phyloP scores from a whole-genome alignment of 148 eudicot species.

The Amaranthus hypochondriacus region DNA sequence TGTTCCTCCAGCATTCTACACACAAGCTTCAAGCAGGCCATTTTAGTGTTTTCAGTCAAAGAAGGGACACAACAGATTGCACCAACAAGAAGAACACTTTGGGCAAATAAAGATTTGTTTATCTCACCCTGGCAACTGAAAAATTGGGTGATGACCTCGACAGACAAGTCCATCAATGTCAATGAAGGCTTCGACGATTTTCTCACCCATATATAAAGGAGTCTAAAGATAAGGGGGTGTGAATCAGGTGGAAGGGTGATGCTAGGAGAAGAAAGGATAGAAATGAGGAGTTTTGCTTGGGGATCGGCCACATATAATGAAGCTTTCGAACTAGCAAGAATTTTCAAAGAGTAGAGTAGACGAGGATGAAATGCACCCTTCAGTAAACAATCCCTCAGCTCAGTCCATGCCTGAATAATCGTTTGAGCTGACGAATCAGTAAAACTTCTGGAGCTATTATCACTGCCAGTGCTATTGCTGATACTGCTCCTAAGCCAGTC shows the following conservation, averaged over 20 bases:
- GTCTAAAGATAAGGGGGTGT: constrained; percentile 67
- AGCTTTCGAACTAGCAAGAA: constrained; percentile 43
- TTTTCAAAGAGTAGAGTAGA: constrained; percentile 54
- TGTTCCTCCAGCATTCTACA: constrained; percentile 56
- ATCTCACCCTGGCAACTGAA: constrained; percentile 30
- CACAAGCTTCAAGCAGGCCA: constrained; percentile 52
- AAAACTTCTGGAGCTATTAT: constrained; percentile 24
- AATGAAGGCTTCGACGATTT: constrained; percentile 65
- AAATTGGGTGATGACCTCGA: constrained; percentile 38
- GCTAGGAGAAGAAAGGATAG: constrained; percentile 57
- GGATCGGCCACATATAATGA: constrained; percentile 90
- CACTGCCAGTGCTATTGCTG: constrained; percentile 23
- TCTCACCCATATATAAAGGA: constrained; percentile 84
- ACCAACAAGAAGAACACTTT: constrained; percentile 68
- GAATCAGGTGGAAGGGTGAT: constrained; percentile 55
- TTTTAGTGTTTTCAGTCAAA: constrained; percentile 48
- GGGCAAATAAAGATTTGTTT: constrained; percentile 42
- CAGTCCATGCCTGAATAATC: constrained; percentile 90
- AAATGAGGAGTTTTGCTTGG: constrained; percentile 74
- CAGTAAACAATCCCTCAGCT: constrained; percentile 68
- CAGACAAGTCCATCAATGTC: constrained; percentile 46
- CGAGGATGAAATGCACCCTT: constrained; percentile 36
- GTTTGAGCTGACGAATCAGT: constrained; percentile 60
- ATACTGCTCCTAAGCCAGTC: constrained; percentile 65
- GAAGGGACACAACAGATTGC: constrained; percentile 55